phyloP scores from a whole-genome alignment of 192 early-diverging fungal genomes.

The Coemansia sp. region DNA sequence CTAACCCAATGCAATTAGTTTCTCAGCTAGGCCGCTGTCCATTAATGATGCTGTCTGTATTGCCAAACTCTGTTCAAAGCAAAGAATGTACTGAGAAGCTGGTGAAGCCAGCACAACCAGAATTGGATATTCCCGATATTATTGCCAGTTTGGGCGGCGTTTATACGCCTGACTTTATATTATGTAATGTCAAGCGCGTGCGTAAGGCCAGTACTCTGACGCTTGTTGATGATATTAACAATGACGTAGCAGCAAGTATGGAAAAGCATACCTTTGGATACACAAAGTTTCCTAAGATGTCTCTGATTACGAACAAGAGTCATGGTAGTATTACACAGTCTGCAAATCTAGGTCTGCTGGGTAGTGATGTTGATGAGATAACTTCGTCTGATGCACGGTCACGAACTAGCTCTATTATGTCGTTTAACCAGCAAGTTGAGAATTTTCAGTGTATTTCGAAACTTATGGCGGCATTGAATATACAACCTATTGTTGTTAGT shows the following conservation, averaged over 20 bases:
- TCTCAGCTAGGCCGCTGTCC: neutral
- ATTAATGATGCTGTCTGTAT: neutral
- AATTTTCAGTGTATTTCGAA: conserved; percentile 18
- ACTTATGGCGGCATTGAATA: conserved; percentile 34
- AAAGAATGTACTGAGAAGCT: neutral
- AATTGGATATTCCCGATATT: conserved; percentile 20
- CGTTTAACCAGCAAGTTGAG: conserved; percentile 15
- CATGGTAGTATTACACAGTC: too few species aligned
- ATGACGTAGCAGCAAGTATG: neutral
- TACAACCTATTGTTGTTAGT: conserved; percentile 42
- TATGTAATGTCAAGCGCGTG: conserved; percentile 11
- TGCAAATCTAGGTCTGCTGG: conserved; percentile 5
- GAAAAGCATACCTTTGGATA: neutral
- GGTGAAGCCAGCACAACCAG: neutral
- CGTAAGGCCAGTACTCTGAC: conserved; percentile 22
- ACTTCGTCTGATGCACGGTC: conserved; percentile 20
- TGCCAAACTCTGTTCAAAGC: neutral
- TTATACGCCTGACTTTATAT: conserved; percentile 22
- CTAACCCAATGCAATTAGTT: neutral
- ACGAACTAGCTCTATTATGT: conserved; percentile 25
- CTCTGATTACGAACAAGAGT: neutral
- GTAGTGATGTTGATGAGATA: conserved; percentile 40
- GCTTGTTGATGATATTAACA: conserved; percentile 4
- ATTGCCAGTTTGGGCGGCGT: conserved; percentile 39
- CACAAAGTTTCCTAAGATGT: conserved; percentile 2